These are phyloP conservation scores for Syzygium jambos DNA, from an alignment of 345 rosid genomes.

Conservation along the genomic window DNA sequence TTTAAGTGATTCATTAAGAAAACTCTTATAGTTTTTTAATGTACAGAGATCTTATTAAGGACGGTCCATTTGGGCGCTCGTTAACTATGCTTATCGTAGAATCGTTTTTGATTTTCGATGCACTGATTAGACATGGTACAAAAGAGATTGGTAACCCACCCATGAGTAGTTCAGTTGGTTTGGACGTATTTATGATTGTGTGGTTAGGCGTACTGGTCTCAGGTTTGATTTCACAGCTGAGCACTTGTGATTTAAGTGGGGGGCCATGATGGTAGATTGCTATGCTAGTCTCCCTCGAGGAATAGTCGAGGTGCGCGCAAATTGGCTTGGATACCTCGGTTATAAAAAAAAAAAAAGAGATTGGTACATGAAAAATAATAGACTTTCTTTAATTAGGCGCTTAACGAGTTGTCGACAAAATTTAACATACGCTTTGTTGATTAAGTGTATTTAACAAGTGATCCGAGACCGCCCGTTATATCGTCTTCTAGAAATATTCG, in stretches of 20 bases:
- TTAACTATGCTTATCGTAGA: neutral
- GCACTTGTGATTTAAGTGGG: too few species aligned
- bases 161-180: too few species aligned
- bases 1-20: neutral
- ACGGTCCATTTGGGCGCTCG: neutral
- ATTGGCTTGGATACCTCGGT: too few species aligned
- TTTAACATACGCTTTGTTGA: neutral
- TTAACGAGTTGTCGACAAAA: neutral
- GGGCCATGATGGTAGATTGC: too few species aligned
- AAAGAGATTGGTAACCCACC: too few species aligned
- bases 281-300: too few species aligned
- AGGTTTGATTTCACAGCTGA: too few species aligned
- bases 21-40: accelerated
- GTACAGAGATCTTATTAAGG: neutral
- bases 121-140: neutral
- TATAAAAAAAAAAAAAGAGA: too few species aligned
- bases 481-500: accelerated
- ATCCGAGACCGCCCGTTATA: neutral
- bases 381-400: neutral
- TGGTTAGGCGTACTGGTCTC: too few species aligned
- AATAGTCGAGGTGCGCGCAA: too few species aligned
- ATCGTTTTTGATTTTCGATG: neutral
- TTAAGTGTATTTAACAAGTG: neutral
- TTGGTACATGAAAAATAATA: neutral
- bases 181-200: too few species aligned